Evolutionary conservation across 768 basidiomycete species (phyloP), one percentile per base, ranked within the genome.

Genomic region (Mycena filopes): DNA sequence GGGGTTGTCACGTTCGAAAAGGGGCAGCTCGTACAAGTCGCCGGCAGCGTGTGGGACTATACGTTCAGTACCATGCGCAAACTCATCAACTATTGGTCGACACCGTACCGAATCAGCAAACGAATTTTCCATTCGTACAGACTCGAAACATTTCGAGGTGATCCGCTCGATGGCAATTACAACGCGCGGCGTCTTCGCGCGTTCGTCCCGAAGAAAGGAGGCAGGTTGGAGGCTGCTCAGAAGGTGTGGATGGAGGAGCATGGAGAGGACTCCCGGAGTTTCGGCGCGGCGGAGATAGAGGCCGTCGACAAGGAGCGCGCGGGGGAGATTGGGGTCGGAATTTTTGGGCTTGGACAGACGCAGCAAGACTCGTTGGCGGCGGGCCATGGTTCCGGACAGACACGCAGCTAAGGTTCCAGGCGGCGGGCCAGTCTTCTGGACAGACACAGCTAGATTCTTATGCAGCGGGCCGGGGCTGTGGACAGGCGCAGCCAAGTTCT

Each of bases 1-100:
- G 61, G 74, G 6, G 74, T 68, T 33, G 71, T 76, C 2, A 48
- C 64, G 13, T 80, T 79, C 62, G 6, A 49, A 3, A 6, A 18
- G 13, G 73, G 75, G 0, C 58, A 78, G 8, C 70, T 80, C n/a
- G 75, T 78, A 9, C 78, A 80, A 58, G 66, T 79, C 0, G n/a
- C 15, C 18, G 26, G 41, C 25, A 76, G 60, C 15, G 61, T 72
- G 11, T 69, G 73, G 9, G 74, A 75, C 41, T 70, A 72, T n/a
- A 79, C 75, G 7, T 72, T 76, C 62, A 65, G 63, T 15, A 68
- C 73, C 0, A 55, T 70, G n/a, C 36, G 70, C 15, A 81, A 81
- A 48, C 50, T 80, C 2, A 31, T 9, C n/a, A 72, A 76, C 6
- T 74, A 65, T 33, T 81, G 77, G 76, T 80, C 78, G 5, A 55